These are phyloP conservation scores for Blastomyces percursus DNA, from an alignment of 2,329 filamentous ascomycete species.

Conservation along the genomic window DNA sequence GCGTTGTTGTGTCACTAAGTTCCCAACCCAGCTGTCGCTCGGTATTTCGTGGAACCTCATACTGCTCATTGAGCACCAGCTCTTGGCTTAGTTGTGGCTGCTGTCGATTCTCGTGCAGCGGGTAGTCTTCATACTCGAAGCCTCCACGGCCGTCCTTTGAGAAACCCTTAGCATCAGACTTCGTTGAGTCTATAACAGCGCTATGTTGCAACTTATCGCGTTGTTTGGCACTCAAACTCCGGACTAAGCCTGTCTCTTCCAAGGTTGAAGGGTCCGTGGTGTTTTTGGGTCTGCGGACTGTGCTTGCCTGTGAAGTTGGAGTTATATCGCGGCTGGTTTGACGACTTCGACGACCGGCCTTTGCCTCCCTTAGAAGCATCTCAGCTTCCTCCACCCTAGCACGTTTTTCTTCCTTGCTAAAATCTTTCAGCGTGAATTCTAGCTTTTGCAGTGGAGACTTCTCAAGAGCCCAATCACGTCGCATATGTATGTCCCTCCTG, in stretches of 20 bases:
- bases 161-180: constrained; percentile 12
- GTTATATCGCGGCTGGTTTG: constrained; percentile 9
- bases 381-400: constrained; percentile 77
- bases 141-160: constrained; percentile 11
- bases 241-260: constrained; percentile 12
- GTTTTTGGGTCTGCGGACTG: not conserved
- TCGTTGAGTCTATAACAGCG: constrained; percentile 14
- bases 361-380: constrained; percentile 52
- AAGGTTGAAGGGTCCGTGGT: constrained; percentile 6
- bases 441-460: constrained; percentile 87
- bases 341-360: constrained; percentile 9
- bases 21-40: not conserved
- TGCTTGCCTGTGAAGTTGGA: constrained; percentile 9
- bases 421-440: constrained; percentile 78
- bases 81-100: not conserved
- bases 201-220: constrained; percentile 12
- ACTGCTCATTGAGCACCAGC: not conserved
- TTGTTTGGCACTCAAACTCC: constrained; percentile 11
- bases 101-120: not conserved
- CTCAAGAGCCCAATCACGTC: constrained; percentile 56
- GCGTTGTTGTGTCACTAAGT: not conserved
- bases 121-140: constrained; percentile 11
- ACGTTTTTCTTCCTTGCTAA: constrained; percentile 92
- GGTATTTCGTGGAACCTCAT: not conserved
- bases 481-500: constrained; percentile 17